Evolutionary conservation across 805 yeast species (phyloP).

Genomic region (Helenozyma baotianmanensis): DNA sequence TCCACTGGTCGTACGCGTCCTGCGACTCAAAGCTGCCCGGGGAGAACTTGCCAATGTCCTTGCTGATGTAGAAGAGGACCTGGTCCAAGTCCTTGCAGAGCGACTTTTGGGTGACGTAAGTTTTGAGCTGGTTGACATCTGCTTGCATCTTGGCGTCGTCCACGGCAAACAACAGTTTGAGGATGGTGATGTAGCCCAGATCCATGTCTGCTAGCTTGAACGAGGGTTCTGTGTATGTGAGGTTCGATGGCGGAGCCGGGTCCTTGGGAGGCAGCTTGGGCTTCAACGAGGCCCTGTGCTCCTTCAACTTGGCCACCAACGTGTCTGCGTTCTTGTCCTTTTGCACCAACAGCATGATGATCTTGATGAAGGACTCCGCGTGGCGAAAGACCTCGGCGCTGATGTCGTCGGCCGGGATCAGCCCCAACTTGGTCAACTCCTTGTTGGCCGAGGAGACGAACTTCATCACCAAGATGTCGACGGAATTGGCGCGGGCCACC

Average conservation of each 20-base stretch:
- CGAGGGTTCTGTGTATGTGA: slow-evolving; percentile 40
- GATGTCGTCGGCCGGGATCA: slow-evolving; percentile 24
- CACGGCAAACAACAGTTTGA: slow-evolving; percentile 47
- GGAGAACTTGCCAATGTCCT: slow-evolving; percentile 38
- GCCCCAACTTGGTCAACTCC: slow-evolving; percentile 43
- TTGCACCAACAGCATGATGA: slow-evolving; percentile 33
- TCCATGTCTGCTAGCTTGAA: slow-evolving; percentile 54
- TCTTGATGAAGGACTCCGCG: slow-evolving; percentile 31
- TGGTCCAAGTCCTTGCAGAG: slow-evolving; percentile 34
- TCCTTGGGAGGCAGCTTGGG: slow-evolving; percentile 18
- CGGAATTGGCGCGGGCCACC: slow-evolving; percentile 25
- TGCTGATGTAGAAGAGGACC: slow-evolving; percentile 28
- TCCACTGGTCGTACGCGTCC: slow-evolving; percentile 30
- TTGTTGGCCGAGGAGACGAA: slow-evolving; percentile 52
- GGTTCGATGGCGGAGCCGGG: slow-evolving; percentile 5
- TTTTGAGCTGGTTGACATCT: slow-evolving; percentile 44
- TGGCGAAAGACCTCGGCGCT: slow-evolving; percentile 33
- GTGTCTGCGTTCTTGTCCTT: slow-evolving; percentile 35
- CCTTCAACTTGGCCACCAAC: slow-evolving; percentile 40
- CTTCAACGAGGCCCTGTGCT: slow-evolving; percentile 34
- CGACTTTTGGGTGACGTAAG: slow-evolving; percentile 35
- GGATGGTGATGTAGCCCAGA: slow-evolving; percentile 34
- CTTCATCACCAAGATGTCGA: slow-evolving; percentile 47
- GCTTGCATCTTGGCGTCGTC: slow-evolving; percentile 49
- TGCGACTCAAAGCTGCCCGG: slow-evolving; percentile 21